Evolutionary conservation across 192 early-diverging fungal species (phyloP).

Genomic region (Backusella luteola): DNA sequence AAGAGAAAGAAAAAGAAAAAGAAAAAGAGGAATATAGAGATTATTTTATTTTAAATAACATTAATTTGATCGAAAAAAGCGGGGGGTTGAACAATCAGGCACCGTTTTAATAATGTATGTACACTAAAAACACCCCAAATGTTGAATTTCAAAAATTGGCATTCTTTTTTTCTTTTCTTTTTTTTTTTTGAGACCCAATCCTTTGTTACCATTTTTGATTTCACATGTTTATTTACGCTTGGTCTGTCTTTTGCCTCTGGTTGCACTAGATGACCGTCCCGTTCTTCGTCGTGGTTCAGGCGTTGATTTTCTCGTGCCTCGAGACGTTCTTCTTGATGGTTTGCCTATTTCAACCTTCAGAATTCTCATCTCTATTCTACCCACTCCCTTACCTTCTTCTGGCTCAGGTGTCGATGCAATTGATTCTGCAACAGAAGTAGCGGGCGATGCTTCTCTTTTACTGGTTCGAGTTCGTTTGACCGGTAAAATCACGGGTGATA

Average conservation of each 20-base stretch:
- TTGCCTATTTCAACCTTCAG: neutral
- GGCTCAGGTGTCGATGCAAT: slow-evolving; percentile 50
- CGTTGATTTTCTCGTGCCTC: slow-evolving; percentile 20
- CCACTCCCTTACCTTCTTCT: slow-evolving; percentile 40
- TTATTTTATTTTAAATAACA: neutral
- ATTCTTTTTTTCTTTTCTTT: no score
- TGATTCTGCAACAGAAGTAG: slow-evolving; percentile 43
- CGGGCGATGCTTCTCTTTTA: slow-evolving; percentile 45
- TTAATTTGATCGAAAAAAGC: neutral
- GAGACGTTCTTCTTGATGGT: slow-evolving; percentile 15
- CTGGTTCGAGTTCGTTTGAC: slow-evolving; percentile 35
- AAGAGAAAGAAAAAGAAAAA: neutral
- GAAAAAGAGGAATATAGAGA: neutral
- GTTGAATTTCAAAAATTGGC: neutral
- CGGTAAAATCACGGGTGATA: slow-evolving; percentile 34
- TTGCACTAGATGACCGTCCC: slow-evolving; percentile 10
- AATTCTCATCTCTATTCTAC: neutral
- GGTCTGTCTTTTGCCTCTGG: slow-evolving; percentile 17
- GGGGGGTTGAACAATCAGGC: neutral
- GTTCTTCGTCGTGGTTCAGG: slow-evolving; percentile 30
- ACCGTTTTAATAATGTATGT: neutral
- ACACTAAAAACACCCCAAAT: neutral
- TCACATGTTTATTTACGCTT: slow-evolving; percentile 26
- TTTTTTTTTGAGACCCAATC: neutral
- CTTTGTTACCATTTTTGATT: neutral